Evolutionary conservation across 805 yeast species (phyloP), one percentile per base, ranked within the genome.

Genomic region (Isabelozyma heimii): DNA sequence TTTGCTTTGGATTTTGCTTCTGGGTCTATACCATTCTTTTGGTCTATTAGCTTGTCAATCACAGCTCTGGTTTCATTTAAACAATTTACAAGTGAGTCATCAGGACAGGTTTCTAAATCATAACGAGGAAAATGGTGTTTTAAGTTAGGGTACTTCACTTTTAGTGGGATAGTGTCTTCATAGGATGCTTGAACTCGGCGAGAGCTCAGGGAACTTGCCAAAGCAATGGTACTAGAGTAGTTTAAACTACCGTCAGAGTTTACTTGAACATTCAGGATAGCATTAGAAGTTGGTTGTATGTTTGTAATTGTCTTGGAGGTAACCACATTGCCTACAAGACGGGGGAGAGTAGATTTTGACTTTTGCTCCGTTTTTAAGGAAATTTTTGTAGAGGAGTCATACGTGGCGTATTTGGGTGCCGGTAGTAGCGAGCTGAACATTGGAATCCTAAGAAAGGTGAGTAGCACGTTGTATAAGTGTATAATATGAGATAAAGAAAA

Each of bases 91-190:
- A 83, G 65, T 16, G 76, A 76, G 14, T 74, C 79, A 37, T 75
- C 75, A 2, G 80, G 65, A 52, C 71, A 56, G 48, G 66, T 50
- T 66, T 71, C 59, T 63, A 82, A 53, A n/a, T 55, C 52, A 40
- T 62, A 59, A 33, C 70, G 56, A 1, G 79, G 79, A 45, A 73
- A 73, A 43, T 62, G 61, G 49, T 72, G 77, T 33, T 63, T 67
- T 47, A 73, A 60, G 46, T 68, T 60, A 9, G 77, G 77, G 45
- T 53, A 72, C 45, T 62, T 52, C 42, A 53, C 53, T 51, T 87
- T 75, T 44, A 85, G 65, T 0, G 91, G 91, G 24, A 84, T 76
- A 28, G 87, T 76, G 47, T 81, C 87, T 35, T 76, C 73, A 46
- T 80, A 79, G 0, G 80, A 66, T 0, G 83, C 60, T 51, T 80